Base-by-base conservation (phyloP, 306 rosid species). In the Prosopis cineraria region DNA sequence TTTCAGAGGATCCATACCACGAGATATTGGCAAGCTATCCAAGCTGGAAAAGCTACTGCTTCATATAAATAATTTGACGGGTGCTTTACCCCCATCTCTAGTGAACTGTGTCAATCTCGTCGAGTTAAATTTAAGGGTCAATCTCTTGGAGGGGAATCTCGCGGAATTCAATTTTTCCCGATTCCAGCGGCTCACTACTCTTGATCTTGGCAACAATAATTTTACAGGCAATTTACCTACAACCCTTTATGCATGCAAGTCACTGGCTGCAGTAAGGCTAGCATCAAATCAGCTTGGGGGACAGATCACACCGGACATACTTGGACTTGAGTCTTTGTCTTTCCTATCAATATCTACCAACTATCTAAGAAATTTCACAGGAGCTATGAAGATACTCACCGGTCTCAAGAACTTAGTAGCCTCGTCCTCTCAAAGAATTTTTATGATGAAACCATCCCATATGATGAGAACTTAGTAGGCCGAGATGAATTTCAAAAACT, bases 201-300 rank as follows among this genome's bases (percentile, higher is more conserved):
- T 95, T 64, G 99, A 95, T 80, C 97, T 95, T 60, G 93, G 98
- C 67, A 81, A 91, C 81, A 95, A 95, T 79, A 52, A 48, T 13
- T 93, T 95, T 53, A 81, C 81, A 3, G 98, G 99, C 80, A 66
- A 69, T 81, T 77, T 95, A 24, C 99, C 98, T 10, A 67, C 81
- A 34, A 88, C 87, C 76, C 96, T 95, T 76, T 95, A 89, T 86
- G 80, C 86, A 3, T 95, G 99, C 82, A 87, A 79, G 85, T 87
- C 93, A 66, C 87, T 95, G 43, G 78, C 80, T 59, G 99, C 98
- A 16, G 62, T 95, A 27, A 88, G 99, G 86, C 56, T 95, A 44
- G 92, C 98, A 14, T 80, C 58, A 37, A 95, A 95, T 81, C 52
- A 72, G 24, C 86, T 95, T 9, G 83, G 63, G 73, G 98, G 98